These are phyloP conservation scores for Starmerella stigmatis DNA, from an alignment of 805 yeast genomes.

Conservation along the genomic window DNA sequence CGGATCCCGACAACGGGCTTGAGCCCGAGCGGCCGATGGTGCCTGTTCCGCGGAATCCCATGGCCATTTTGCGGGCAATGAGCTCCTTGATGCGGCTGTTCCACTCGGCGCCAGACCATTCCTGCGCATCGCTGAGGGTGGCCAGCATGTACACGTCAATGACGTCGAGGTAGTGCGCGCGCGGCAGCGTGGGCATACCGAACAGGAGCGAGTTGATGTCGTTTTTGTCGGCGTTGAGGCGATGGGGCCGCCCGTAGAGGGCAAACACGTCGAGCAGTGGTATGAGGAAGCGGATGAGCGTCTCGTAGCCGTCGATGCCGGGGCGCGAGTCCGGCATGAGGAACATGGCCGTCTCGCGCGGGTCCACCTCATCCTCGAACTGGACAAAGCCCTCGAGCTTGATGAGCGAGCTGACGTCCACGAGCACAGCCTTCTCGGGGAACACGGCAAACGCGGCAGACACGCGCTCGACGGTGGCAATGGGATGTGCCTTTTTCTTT, in stretches of 20 bases:
- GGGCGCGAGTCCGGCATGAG: slow-evolving; percentile 78
- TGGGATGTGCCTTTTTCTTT: slow-evolving; percentile 44
- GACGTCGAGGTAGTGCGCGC: slow-evolving; percentile 57
- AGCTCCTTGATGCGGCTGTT: slow-evolving; percentile 44
- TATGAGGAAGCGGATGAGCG: slow-evolving; percentile 67
- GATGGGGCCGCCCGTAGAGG: slow-evolving; percentile 71
- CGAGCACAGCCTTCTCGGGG: slow-evolving; percentile 71
- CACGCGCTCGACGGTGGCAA: slow-evolving; percentile 70
- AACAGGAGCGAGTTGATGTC: slow-evolving; percentile 59
- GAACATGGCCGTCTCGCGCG: slow-evolving; percentile 50
- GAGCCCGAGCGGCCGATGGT: slow-evolving; percentile 32
- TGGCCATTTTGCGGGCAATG: slow-evolving; percentile 41
- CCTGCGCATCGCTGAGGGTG: slow-evolving; percentile 30
- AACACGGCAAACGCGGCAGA: slow-evolving; percentile 77
- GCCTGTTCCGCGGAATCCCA: slow-evolving; percentile 40
- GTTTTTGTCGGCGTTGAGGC: slow-evolving; percentile 61
- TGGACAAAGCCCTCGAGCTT: slow-evolving; percentile 73
- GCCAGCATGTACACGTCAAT: slow-evolving; percentile 45
- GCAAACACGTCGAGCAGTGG: slow-evolving; percentile 68
- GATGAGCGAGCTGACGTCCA: slow-evolving; percentile 79
- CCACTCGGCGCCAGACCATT: slow-evolving; percentile 59
- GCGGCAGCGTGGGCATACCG: slow-evolving; percentile 75
- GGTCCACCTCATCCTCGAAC: slow-evolving; percentile 33
- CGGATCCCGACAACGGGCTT: background rate
- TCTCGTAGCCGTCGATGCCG: slow-evolving; percentile 72